A percentile compares a stretch with the other conserved stretches of the same genome.
phyloP scores from a whole-genome alignment of 345 rosid genomes.

The Physaria fendleri region DNA sequence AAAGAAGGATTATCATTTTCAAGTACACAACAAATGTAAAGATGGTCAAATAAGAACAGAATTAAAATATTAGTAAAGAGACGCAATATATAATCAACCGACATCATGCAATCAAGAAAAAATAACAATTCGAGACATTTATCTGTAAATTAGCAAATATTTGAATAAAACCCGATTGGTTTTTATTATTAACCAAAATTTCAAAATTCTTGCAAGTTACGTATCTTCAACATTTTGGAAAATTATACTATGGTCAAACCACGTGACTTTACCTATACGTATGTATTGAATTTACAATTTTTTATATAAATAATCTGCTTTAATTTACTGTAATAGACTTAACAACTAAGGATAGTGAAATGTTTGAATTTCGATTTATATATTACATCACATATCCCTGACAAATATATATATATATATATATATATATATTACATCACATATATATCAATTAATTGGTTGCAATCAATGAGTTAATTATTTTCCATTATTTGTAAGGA shows the following conservation, averaged over 20 bases:
- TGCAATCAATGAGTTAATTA: background rate
- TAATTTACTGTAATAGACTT: background rate
- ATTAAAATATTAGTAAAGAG: too few species aligned
- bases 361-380: constrained; percentile 4
- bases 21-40: too few species aligned
- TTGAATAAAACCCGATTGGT: too few species aligned
- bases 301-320: background rate
- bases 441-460: background rate
- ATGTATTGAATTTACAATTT: constrained; percentile 16
- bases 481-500: background rate
- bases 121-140: too few species aligned
- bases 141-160: too few species aligned
- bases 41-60: too few species aligned
- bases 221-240: constrained; percentile 1
- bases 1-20: too few species aligned
- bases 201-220: too few species aligned
- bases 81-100: too few species aligned
- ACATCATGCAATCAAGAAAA: too few species aligned
- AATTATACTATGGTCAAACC: constrained; percentile 14
- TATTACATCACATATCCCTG: background rate
- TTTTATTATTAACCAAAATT: too few species aligned
- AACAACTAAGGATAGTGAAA: background rate
- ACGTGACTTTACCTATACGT: constrained; percentile 18
- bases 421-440: background rate
- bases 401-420: too few species aligned